These are phyloP conservation scores for Casuarina glauca DNA, from an alignment of 306 rosid genomes.

Conservation along the genomic window DNA sequence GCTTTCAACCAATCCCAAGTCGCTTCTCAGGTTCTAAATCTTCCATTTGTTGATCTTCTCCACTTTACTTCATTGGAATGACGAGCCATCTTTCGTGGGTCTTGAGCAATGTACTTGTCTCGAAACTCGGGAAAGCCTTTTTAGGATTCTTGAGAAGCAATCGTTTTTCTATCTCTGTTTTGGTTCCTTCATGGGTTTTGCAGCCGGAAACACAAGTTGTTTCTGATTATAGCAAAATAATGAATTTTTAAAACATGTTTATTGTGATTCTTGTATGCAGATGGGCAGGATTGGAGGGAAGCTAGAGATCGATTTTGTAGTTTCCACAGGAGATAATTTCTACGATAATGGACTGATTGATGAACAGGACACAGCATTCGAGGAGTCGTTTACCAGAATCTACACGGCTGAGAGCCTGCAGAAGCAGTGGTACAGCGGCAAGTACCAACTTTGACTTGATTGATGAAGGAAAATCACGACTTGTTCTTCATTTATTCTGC, in stretches of 20 bases:
- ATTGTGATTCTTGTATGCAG: slow-evolving; percentile 18
- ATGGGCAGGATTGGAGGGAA: slow-evolving; percentile 54
- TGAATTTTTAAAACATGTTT: not conserved
- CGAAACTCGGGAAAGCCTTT: not conserved
- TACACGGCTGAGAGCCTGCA: slow-evolving; percentile 50
- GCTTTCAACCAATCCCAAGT: slow-evolving; percentile 48
- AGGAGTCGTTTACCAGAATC: slow-evolving; percentile 48
- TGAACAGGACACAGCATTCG: slow-evolving; percentile 36
- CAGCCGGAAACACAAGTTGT: too few species aligned
- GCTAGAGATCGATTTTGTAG: slow-evolving; percentile 51
- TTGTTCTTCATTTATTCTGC: not conserved
- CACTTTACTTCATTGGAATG: not conserved
- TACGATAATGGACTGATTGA: slow-evolving; percentile 50
- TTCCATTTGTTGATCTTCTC: not conserved
- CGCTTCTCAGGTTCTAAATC: slow-evolving; percentile 43
- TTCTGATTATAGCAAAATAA: not conserved
- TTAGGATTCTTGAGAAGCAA: not conserved
- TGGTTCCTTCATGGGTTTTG: not conserved
- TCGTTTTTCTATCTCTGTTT: not conserved
- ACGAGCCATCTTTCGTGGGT: not conserved
- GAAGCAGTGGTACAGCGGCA: slow-evolving; percentile 55
- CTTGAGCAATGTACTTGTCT: not conserved
- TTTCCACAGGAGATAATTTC: slow-evolving; percentile 61
- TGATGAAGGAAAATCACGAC: not conserved
- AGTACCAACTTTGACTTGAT: slow-evolving; percentile 29